A percentile compares a stretch with the other conserved stretches of the same genome.
Conservation (phyloP, 1,139 yeast species). For the Pichia sp. region DNA sequence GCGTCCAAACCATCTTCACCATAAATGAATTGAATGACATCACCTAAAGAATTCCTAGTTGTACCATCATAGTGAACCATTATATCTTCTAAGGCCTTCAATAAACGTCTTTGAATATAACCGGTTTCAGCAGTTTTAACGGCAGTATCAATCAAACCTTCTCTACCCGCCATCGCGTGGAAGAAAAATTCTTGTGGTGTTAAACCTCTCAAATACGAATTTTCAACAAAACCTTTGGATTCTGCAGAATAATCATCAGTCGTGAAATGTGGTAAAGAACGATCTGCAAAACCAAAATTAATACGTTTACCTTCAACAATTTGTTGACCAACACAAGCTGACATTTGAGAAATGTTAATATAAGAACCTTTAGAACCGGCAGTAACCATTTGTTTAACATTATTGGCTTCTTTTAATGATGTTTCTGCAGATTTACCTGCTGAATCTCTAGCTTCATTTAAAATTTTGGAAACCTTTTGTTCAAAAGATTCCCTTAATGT, state of each 20-base stretch:
- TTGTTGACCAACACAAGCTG: constrained; percentile 99
- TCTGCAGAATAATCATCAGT: constrained; percentile 98
- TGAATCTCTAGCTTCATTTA: constrained; percentile 98
- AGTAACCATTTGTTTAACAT: constrained; percentile 98
- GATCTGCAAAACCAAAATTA: constrained; percentile 93
- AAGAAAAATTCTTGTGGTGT: constrained; percentile 98
- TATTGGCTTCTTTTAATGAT: constrained; percentile 86
- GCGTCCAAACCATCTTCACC: constrained; percentile 99
- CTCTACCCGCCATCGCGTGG: constrained; percentile 99
- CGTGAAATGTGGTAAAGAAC: constrained; percentile 95
- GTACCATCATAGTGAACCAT: constrained; percentile 99
- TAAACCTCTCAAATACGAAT: constrained; percentile 92
- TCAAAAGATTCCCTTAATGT: constrained; percentile 97
- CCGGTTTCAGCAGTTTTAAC: constrained; percentile 99
- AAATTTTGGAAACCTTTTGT: constrained; percentile 89
- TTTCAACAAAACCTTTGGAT: constrained; percentile 96
- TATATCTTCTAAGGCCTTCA: constrained; percentile 95
- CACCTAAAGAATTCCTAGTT: constrained; percentile 95
- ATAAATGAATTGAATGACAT: constrained; percentile 88
- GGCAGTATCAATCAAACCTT: constrained; percentile 93
- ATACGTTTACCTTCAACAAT: constrained; percentile 99
- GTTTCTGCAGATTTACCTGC: constrained; percentile 99
- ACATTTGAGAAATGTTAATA: constrained; percentile 98
- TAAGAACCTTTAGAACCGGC: constrained; percentile 99
- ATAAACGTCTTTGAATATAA: constrained; percentile 97